Percentiles rank a stretch among this genome's conserved stretches.
Conservation (phyloP, 2,329 filamentous ascomycete genomes). For the Aspergillus niger region DNA sequence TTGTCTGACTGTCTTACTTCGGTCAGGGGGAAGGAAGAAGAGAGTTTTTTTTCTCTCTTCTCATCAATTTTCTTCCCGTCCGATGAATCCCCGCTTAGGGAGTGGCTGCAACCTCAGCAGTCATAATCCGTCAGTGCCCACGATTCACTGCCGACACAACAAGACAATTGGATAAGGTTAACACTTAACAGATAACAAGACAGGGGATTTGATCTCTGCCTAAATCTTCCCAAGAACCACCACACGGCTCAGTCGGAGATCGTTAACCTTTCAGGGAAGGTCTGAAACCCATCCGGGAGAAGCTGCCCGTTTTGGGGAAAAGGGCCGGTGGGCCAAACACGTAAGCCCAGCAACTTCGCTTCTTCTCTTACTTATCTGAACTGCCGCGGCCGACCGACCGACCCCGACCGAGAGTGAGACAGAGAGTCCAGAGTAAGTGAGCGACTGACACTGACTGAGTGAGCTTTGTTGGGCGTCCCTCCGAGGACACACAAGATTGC, state of each 20-base stretch:
- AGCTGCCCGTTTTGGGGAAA: slow-evolving; percentile 5
- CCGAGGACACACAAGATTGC: no score
- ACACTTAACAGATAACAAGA: neutral
- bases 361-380: slow-evolving; percentile 8
- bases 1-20: neutral
- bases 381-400: neutral
- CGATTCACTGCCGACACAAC: no score
- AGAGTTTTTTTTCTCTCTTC: no score
- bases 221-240: neutral
- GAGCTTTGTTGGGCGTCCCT: no score
- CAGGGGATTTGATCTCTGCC: slow-evolving; percentile 1
- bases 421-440: neutral
- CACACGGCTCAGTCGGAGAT: neutral
- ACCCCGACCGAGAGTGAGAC: neutral
- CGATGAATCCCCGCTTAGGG: neutral
- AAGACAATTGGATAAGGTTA: neutral
- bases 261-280: neutral
- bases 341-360: slow-evolving; percentile 15
- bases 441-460: no score
- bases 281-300: slow-evolving; percentile 3
- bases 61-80: neutral
- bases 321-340: slow-evolving; percentile 19
- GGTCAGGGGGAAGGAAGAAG: neutral
- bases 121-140: no score
- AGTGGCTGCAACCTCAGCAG: no score